Conservation (phyloP, 352 stramenopile species). For the Globisporangium lucens region DNA sequence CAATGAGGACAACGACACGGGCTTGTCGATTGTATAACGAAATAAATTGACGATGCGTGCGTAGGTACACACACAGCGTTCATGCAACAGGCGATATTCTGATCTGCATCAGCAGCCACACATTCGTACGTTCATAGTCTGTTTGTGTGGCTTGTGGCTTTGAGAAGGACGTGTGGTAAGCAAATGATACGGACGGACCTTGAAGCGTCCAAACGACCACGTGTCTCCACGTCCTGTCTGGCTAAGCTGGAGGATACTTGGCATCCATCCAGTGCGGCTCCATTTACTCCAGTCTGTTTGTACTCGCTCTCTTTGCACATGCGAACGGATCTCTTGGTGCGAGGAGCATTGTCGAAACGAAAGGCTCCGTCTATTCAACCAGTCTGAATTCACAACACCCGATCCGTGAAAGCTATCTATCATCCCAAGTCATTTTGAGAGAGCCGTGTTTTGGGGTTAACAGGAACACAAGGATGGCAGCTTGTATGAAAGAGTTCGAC, state of each 20-base stretch:
- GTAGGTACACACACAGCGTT: background rate
- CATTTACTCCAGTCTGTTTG: background rate
- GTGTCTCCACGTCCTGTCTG: background rate
- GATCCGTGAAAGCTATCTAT: background rate
- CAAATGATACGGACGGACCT: background rate
- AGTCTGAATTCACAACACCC: background rate
- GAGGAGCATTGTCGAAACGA: background rate
- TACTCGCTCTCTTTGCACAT: background rate
- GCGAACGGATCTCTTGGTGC: background rate
- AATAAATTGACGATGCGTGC: conserved; percentile 1
- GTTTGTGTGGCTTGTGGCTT: background rate
- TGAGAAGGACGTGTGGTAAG: background rate
- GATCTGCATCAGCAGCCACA: background rate
- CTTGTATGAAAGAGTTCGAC: too few species aligned
- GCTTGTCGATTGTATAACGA: background rate
- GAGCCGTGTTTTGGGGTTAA: background rate
- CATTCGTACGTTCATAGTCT: background rate
- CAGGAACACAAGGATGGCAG: background rate
- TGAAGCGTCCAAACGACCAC: background rate
- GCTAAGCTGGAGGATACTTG: background rate
- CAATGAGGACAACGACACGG: background rate
- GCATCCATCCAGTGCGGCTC: background rate
- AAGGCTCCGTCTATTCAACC: background rate
- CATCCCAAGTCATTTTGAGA: background rate
- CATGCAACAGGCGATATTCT: background rate